These are phyloP conservation scores for Brassica cretica DNA, from an alignment of 345 rosid species.

Conservation along the genomic window DNA sequence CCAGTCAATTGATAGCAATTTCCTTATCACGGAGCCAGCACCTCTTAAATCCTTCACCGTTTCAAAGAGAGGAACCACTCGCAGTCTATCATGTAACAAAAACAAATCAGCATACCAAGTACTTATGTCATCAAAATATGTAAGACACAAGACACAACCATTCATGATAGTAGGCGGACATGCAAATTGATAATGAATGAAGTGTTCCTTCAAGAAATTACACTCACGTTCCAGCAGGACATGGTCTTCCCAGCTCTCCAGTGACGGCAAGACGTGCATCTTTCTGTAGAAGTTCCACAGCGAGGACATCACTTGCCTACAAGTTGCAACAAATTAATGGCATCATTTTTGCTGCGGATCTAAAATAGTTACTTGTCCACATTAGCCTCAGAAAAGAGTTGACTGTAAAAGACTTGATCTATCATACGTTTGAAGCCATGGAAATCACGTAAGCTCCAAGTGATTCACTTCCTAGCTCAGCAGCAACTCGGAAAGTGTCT, in stretches of 20 bases:
- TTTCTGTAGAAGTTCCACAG: constrained; percentile 97
- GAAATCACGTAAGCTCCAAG: constrained; percentile 99
- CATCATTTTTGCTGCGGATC: constrained; percentile 14
- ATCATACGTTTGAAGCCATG: constrained; percentile 91
- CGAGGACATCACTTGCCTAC: constrained; percentile 96
- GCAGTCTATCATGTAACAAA: constrained; percentile 47
- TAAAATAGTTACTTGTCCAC: neutral
- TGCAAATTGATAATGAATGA: neutral
- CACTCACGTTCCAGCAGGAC: constrained; percentile 88
- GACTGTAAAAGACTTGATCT: neutral
- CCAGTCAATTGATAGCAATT: constrained; percentile 90
- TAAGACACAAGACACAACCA: neutral
- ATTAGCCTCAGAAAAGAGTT: constrained; percentile 13
- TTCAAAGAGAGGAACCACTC: constrained; percentile 96
- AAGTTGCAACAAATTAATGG: constrained; percentile 28
- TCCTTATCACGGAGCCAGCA: constrained; percentile 86
- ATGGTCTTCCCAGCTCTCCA: constrained; percentile 81
- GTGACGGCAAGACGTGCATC: constrained; percentile 85
- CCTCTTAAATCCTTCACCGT: constrained; percentile 86
- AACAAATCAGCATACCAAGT: constrained; percentile 14
- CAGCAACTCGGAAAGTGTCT: constrained; percentile 90
- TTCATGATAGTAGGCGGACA: neutral
- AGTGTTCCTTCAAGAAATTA: constrained; percentile 14
- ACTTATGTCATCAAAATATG: constrained; percentile 1
- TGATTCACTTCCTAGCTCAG: constrained; percentile 88